Percentiles rank a stretch among this genome's conserved stretches.
Conservation (phyloP, 192 early-diverging fungal genomes). For the Coemansia sp. region DNA sequence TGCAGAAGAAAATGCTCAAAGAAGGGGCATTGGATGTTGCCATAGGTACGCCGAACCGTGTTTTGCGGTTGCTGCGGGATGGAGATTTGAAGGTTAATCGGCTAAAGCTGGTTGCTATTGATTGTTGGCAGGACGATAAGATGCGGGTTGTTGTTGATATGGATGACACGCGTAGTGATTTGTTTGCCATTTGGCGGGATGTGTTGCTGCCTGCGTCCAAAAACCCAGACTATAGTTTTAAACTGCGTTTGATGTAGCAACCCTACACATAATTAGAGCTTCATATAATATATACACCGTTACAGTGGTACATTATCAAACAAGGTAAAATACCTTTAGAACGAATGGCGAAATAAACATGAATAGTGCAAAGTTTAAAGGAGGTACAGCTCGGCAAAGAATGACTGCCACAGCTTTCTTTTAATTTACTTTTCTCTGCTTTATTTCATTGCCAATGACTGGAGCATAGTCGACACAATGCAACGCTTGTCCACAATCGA, state of each 20-base stretch:
- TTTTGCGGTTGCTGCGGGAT: slow-evolving; percentile 35
- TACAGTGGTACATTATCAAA: neutral
- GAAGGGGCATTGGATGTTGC: slow-evolving; percentile 29
- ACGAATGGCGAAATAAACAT: too few relatives aligned
- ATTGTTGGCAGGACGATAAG: slow-evolving; percentile 54
- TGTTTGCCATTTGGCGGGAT: slow-evolving; percentile 51
- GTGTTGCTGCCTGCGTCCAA: slow-evolving; percentile 34
- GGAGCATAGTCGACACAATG: too few relatives aligned
- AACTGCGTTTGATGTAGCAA: slow-evolving; percentile 27
- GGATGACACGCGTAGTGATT: slow-evolving; percentile 44
- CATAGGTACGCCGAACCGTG: slow-evolving; percentile 51
- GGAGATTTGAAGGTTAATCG: slow-evolving; percentile 36
- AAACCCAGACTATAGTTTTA: slow-evolving; percentile 41
- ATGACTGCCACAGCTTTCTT: too few relatives aligned
- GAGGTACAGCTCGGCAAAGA: too few relatives aligned
- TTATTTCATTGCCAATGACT: too few relatives aligned
- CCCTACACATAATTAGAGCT: too few relatives aligned
- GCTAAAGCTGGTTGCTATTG: slow-evolving; percentile 41
- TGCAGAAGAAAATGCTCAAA: slow-evolving; percentile 28
- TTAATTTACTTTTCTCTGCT: too few relatives aligned
- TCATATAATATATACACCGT: too few relatives aligned
- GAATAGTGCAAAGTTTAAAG: too few relatives aligned
- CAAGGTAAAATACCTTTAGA: neutral
- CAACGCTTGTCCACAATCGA: too few relatives aligned
- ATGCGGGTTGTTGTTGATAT: slow-evolving; percentile 54